phyloP scores from a whole-genome alignment of 305 asterid genomes.

The Plantago rigida region DNA sequence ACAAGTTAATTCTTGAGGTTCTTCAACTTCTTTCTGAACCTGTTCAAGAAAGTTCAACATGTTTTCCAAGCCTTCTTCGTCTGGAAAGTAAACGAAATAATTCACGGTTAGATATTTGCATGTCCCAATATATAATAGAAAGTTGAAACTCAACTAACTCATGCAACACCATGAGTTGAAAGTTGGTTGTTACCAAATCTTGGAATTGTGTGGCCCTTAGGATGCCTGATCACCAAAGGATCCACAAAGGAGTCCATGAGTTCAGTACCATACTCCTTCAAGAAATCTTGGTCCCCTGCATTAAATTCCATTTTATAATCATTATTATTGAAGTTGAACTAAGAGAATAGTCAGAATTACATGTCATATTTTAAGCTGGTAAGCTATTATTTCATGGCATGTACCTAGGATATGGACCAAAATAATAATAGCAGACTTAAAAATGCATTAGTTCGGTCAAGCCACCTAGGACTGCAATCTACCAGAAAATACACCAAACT shows the following conservation, averaged over 20 bases:
- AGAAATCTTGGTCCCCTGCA: constrained; percentile 78
- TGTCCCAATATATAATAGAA: background rate
- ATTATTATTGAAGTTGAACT: background rate
- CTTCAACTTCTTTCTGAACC: constrained; percentile 39
- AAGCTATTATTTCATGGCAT: background rate
- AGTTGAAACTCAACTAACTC: background rate
- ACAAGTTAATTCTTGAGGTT: constrained; percentile 19
- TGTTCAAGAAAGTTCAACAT: constrained; percentile 62
- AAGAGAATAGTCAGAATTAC: background rate
- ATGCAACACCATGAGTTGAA: background rate
- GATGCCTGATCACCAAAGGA: constrained; percentile 76
- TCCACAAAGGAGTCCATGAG: constrained; percentile 57
- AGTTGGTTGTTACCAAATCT: constrained; percentile 60
- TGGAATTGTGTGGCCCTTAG: constrained; percentile 81
- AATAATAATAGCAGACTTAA: no score
- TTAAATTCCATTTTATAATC: background rate
- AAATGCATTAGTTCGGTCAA: background rate
- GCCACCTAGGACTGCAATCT: constrained; percentile 4
- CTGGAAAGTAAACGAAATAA: constrained; percentile 33
- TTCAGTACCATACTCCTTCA: constrained; percentile 52
- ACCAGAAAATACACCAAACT: constrained; percentile 1
- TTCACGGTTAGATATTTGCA: background rate
- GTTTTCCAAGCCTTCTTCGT: constrained; percentile 49
- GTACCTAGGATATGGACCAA: background rate
- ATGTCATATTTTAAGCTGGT: no score